Percentiles rank a stretch among this genome's conserved stretches.
These are phyloP conservation scores for Claviceps maximensis DNA, from an alignment of 2,329 filamentous ascomycete genomes.

Conservation along the genomic window DNA sequence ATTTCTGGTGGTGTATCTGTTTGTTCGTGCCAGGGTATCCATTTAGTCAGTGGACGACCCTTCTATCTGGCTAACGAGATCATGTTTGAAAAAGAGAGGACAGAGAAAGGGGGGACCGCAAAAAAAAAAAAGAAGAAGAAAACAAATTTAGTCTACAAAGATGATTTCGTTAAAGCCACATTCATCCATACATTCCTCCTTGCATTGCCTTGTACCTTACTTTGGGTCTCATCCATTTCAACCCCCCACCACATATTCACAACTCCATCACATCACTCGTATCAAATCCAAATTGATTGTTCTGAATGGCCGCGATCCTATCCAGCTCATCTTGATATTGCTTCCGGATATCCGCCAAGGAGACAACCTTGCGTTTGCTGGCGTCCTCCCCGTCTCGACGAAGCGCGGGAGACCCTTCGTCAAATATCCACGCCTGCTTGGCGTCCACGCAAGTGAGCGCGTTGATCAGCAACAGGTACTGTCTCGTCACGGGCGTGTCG, in stretches of 20 bases:
- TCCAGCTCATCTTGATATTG: constrained; percentile 88
- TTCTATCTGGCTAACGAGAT: no score
- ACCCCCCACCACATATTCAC: constrained; percentile 1
- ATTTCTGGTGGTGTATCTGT: no score
- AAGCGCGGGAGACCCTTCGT: constrained; percentile 17
- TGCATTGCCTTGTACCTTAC: not conserved
- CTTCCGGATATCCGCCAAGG: constrained; percentile 71
- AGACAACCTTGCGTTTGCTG: constrained; percentile 63
- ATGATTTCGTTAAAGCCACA: not conserved
- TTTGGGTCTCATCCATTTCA: not conserved
- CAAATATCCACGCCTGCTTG: constrained; percentile 66
- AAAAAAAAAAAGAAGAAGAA: not conserved
- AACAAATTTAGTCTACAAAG: not conserved
- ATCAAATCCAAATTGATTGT: constrained; percentile 73
- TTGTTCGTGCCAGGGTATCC: constrained; percentile 16
- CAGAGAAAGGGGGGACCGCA: not conserved
- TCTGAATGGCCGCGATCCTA: constrained; percentile 73
- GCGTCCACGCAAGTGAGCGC: constrained; percentile 73
- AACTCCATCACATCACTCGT: constrained; percentile 42
- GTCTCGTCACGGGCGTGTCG: constrained; percentile 54
- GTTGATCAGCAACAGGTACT: constrained; percentile 88
- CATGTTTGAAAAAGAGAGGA: not conserved
- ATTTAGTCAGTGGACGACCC: constrained; percentile 8
- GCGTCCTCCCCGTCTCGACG: constrained; percentile 11
- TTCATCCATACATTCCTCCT: not conserved